phyloP scores from a whole-genome alignment of 2,329 filamentous ascomycete species.

The Aureobasidium subglaciale region DNA sequence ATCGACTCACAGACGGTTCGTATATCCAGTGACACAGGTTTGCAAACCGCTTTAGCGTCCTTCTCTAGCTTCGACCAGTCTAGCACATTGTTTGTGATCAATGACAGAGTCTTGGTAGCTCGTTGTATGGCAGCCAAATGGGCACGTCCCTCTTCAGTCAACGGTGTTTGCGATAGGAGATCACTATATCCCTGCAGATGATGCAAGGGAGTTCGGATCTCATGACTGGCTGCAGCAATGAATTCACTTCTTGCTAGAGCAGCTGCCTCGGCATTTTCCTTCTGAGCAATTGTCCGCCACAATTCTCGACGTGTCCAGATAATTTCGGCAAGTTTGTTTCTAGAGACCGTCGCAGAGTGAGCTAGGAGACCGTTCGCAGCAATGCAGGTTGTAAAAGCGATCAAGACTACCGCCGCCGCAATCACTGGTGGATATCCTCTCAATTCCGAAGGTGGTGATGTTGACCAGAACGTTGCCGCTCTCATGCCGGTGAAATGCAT shows the following conservation, averaged over 20 bases:
- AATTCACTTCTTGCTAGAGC: constrained; percentile 29
- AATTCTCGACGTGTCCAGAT: constrained; percentile 28
- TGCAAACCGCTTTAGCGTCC: constrained; percentile 24
- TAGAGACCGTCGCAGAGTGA: constrained; percentile 28
- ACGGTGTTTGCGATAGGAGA: constrained; percentile 26
- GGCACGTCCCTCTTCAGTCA: constrained; percentile 28
- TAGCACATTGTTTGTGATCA: constrained; percentile 33
- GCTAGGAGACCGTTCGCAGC: constrained; percentile 30
- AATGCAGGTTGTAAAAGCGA: constrained; percentile 31
- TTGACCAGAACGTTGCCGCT: constrained; percentile 28
- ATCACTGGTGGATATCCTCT: constrained; percentile 28
- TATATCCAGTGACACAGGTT: constrained; percentile 28
- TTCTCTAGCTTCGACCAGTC: constrained; percentile 34
- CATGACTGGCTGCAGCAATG: constrained; percentile 31
- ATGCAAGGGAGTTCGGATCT: constrained; percentile 32
- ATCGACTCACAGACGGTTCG: constrained; percentile 30
- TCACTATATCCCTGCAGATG: constrained; percentile 33
- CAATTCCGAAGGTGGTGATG: constrained; percentile 19
- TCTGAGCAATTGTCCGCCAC: constrained; percentile 30
- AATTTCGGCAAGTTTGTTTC: constrained; percentile 27
- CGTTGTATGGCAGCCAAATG: constrained; percentile 29
- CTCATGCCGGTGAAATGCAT: constrained; percentile 32
- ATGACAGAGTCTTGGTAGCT: constrained; percentile 30
- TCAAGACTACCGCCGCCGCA: constrained; percentile 26
- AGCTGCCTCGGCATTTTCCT: constrained; percentile 29